These are phyloP conservation scores for Neonectria faginata DNA, from an alignment of 2,329 filamentous ascomycete genomes.

Conservation along the genomic window DNA sequence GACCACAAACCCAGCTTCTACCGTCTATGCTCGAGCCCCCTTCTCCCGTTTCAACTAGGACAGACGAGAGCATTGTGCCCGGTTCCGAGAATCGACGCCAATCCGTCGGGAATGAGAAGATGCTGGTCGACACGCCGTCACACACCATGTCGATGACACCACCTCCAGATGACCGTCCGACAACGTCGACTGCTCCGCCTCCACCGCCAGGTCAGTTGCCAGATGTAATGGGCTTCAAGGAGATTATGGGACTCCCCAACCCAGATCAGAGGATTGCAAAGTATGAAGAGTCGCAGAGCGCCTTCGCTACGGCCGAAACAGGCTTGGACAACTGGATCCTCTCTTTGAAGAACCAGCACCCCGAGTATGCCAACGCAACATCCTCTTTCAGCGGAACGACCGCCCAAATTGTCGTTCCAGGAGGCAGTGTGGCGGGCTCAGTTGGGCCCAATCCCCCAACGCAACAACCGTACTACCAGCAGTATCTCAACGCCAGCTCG, in stretches of 20 bases:
- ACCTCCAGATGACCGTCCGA: slow-evolving; percentile 55
- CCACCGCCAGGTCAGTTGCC: slow-evolving; percentile 33
- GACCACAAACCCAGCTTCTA: slow-evolving; percentile 37
- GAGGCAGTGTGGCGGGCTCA: slow-evolving; percentile 37
- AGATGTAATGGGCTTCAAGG: slow-evolving; percentile 72
- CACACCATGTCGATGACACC: slow-evolving; percentile 52
- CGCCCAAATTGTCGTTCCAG: slow-evolving; percentile 31
- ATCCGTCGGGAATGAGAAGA: slow-evolving; percentile 61
- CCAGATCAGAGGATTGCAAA: slow-evolving; percentile 76
- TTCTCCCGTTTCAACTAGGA: slow-evolving; percentile 57
- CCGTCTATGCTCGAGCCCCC: slow-evolving; percentile 52
- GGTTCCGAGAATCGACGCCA: slow-evolving; percentile 44
- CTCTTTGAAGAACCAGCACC: slow-evolving; percentile 57
- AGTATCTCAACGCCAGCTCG: slow-evolving; percentile 63
- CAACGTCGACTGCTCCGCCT: slow-evolving; percentile 36
- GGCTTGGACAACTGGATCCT: slow-evolving; percentile 74
- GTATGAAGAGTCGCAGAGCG: slow-evolving; percentile 77
- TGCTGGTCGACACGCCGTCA: slow-evolving; percentile 50
- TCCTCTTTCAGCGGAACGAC: slow-evolving; percentile 44
- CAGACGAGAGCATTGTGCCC: slow-evolving; percentile 46
- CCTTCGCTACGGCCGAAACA: slow-evolving; percentile 79
- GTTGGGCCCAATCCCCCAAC: slow-evolving; percentile 42
- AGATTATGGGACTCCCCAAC: slow-evolving; percentile 78
- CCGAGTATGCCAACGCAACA: slow-evolving; percentile 60
- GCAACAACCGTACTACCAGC: slow-evolving; percentile 67